Percentiles rank a stretch among this genome's conserved stretches.
These are phyloP conservation scores for Barbatosphaeria neglecta DNA, from an alignment of 495 filamentous ascomycete species.

Conservation along the genomic window DNA sequence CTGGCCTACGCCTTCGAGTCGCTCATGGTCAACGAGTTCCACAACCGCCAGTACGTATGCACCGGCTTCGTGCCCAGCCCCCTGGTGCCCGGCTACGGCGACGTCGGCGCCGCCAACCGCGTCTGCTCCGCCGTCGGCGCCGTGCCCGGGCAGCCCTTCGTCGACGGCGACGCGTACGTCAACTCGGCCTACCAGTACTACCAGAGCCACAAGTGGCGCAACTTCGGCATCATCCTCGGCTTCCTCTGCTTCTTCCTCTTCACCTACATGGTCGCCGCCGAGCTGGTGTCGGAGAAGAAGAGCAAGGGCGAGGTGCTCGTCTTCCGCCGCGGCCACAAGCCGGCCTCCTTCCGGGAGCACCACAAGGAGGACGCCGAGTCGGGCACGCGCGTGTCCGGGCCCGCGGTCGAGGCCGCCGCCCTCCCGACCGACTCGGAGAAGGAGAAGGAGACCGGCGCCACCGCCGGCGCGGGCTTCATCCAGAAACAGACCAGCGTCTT, in stretches of 20 bases:
- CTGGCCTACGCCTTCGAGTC: constrained; percentile 80
- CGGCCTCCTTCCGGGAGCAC: constrained; percentile 42
- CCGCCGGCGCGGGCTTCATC: too few species aligned
- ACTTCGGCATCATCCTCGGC: constrained; percentile 67
- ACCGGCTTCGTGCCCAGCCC: constrained; percentile 47
- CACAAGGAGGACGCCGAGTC: constrained; percentile 43
- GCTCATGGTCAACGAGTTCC: constrained; percentile 86
- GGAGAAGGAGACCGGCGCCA: constrained; percentile 33
- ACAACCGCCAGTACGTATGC: constrained; percentile 52
- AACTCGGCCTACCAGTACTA: constrained; percentile 49
- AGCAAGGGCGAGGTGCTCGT: constrained; percentile 85
- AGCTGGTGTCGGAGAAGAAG: constrained; percentile 63
- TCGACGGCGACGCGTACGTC: constrained; percentile 61
- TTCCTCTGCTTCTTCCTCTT: constrained; percentile 59
- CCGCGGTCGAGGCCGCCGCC: constrained; percentile 23
- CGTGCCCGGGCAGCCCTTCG: constrained; percentile 36
- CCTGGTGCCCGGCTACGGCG: constrained; percentile 28
- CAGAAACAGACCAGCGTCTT: constrained; percentile 61
- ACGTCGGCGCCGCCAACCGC: constrained; percentile 24
- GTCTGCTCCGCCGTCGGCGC: constrained; percentile 56
- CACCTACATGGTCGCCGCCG: constrained; percentile 59
- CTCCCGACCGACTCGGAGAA: constrained; percentile 36
- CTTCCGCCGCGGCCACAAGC: constrained; percentile 66
- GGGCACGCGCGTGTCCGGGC: constrained; percentile 26
- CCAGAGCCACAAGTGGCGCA: constrained; percentile 57